phyloP scores from a whole-genome alignment of 352 stramenopile genomes.

The Pythium apleroticum region DNA sequence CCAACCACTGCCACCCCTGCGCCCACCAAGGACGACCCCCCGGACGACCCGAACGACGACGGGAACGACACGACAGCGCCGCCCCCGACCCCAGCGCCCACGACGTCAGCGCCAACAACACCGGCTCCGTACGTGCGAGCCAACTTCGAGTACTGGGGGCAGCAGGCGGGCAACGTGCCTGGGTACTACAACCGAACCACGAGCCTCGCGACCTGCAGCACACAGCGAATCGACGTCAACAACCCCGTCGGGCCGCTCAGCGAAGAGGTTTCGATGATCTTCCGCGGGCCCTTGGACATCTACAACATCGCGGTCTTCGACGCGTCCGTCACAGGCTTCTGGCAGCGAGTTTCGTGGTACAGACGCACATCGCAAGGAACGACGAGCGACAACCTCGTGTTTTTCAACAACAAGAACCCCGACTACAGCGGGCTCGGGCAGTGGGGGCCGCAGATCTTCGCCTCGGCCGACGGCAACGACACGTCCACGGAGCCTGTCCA shows the following conservation, averaged over 20 bases:
- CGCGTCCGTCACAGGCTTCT: constrained; percentile 17
- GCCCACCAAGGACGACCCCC: neutral
- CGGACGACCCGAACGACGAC: neutral
- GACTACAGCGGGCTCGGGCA: constrained; percentile 43
- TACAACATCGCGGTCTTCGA: constrained; percentile 59
- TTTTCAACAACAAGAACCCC: constrained; percentile 79
- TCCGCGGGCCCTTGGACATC: constrained; percentile 59
- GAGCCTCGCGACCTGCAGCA: constrained; percentile 7
- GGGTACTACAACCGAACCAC: constrained; percentile 19
- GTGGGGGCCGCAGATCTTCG: constrained; percentile 52
- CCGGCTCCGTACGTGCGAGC: constrained; percentile 5
- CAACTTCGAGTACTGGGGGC: constrained; percentile 18
- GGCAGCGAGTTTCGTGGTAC: constrained; percentile 57
- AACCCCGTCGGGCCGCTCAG: constrained; percentile 42
- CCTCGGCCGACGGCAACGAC: constrained; percentile 43
- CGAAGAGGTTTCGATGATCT: constrained; percentile 60
- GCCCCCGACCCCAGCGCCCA: neutral
- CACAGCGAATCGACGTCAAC: constrained; percentile 5
- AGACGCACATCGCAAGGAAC: constrained; percentile 4
- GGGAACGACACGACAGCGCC: neutral
- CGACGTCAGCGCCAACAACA: neutral
- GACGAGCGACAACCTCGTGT: constrained; percentile 47
- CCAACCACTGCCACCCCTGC: neutral
- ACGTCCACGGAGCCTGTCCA: constrained; percentile 26
- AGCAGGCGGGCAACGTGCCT: constrained; percentile 22